Base-by-base conservation (phyloP, 2,329 filamentous ascomycete species). In the Hysterium pulicare region DNA sequence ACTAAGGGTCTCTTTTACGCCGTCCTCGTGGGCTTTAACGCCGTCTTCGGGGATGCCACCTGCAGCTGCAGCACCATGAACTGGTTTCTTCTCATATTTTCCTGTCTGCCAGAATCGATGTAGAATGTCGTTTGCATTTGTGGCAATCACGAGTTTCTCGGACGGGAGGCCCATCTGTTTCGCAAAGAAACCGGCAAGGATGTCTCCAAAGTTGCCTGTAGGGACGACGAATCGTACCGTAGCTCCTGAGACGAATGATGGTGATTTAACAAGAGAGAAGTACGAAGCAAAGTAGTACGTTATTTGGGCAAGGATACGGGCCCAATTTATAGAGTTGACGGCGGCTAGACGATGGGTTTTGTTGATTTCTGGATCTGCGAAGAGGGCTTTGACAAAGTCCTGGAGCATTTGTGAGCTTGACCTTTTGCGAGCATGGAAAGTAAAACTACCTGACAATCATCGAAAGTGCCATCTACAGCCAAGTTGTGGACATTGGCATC, bases 261-360 rank as follows among this genome's bases (percentile, higher is more conserved):
- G 61, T 3, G 80, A 79, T 38, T 77, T 73, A 47, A 75, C 77
- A 24, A 98, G 82, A 11, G 83, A 74, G 71, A 96, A 95, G 76
- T 97, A 97, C 10, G 93, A 83, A 69, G 93, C 78, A 75, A 96
- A 95, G 76, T 95, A 98, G 78, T 95, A 97, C 47, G 88, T 89
- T 51, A 95, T 96, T 72, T 98, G 93, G 10, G 93, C 91, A 28
- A 98, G 79, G 55, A 98, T 97, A 55, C 93, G 80, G 2, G 90
- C 87, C 80, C 86, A 96, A 73, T 97, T 97, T 72, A 97, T 97
- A 34, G 87, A 93, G 75, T 97, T 97, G 54, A 97, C 89, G 33
- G 93, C 91, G 31, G 87, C 91, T 33, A 97, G 84, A 54, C 88
- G 89, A 61, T 91, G 81, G 2, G 80, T 82, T 54, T 78, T 73